These are phyloP conservation scores for Ambrosia trifida DNA, from an alignment of 129 eudicot species.

Conservation along the genomic window DNA sequence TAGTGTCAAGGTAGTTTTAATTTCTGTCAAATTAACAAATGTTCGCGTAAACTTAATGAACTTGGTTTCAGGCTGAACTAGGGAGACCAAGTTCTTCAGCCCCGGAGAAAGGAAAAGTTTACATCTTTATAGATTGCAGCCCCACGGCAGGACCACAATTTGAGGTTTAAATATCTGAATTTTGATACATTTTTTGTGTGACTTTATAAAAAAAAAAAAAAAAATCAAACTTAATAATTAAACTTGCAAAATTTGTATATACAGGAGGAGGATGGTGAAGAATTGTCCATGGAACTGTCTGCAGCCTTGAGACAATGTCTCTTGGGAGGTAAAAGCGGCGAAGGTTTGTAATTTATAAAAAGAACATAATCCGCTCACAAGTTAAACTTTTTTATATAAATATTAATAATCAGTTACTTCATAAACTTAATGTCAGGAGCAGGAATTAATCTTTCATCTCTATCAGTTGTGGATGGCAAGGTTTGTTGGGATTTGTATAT, in stretches of 20 bases:
- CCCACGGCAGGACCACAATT: conserved; percentile 87
- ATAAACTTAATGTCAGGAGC: conserved; percentile 56
- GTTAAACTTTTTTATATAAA: too few relatives aligned
- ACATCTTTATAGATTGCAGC: conserved; percentile 76
- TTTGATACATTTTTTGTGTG: neutral
- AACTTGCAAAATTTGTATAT: neutral
- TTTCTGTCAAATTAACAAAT: neutral
- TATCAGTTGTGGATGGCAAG: conserved; percentile 74
- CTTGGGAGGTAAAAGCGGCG: conserved; percentile 91
- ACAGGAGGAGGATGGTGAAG: conserved; percentile 96
- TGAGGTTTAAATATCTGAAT: conserved; percentile 47
- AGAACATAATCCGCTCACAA: neutral
- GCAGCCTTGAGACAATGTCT: conserved; percentile 61
- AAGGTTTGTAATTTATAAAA: conserved; percentile 44
- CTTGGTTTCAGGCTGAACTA: conserved; percentile 73
- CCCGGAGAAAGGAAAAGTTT: conserved; percentile 87
- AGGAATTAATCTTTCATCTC: conserved; percentile 82
- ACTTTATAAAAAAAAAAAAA: neutral
- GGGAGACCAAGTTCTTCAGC: conserved; percentile 80
- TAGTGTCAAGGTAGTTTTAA: conserved; percentile 70
- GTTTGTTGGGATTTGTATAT: conserved; percentile 96
- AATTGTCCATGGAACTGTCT: conserved; percentile 72
- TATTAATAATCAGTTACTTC: too few relatives aligned
- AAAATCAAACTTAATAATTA: too few relatives aligned
- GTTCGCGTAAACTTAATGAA: neutral